A percentile compares a stretch with the other conserved stretches of the same genome.
phyloP scores from a whole-genome alignment of 148 eudicot species.

The Beta vulgaris region DNA sequence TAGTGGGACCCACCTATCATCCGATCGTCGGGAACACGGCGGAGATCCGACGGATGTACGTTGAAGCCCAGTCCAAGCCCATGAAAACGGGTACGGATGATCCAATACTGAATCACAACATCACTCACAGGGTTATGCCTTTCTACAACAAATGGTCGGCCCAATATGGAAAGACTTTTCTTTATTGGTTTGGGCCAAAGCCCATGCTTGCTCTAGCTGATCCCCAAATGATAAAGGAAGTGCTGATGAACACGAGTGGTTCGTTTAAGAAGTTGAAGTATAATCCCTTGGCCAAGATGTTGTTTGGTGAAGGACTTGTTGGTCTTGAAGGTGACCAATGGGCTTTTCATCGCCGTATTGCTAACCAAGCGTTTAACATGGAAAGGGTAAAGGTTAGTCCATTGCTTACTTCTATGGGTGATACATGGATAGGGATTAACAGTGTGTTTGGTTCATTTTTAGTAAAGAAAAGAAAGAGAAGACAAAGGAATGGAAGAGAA shows the following conservation, averaged over 20 bases:
- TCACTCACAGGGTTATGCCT: slow-evolving; percentile 49
- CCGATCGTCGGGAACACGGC: slow-evolving; percentile 56
- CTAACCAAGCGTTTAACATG: slow-evolving; percentile 59
- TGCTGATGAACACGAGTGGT: slow-evolving; percentile 43
- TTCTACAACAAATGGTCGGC: slow-evolving; percentile 63
- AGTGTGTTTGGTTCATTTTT: no score
- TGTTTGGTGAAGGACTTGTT: slow-evolving; percentile 65
- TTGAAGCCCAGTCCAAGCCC: slow-evolving; percentile 45
- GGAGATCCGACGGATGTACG: slow-evolving; percentile 48
- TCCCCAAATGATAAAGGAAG: slow-evolving; percentile 59
- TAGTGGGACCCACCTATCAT: slow-evolving; percentile 57
- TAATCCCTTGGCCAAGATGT: slow-evolving; percentile 50
- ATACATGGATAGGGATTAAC: no score
- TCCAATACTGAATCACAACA: slow-evolving; percentile 50
- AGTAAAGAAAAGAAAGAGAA: no score
- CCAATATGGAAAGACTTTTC: slow-evolving; percentile 54
- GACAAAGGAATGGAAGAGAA: no score
- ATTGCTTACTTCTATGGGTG: no score
- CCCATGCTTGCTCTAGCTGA: slow-evolving; percentile 57
- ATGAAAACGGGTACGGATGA: no score
- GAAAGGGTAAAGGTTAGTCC: no score
- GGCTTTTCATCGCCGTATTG: slow-evolving; percentile 68
- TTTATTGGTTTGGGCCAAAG: slow-evolving; percentile 72
- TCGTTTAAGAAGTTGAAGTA: slow-evolving; percentile 35
- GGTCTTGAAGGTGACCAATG: slow-evolving; percentile 60